These are phyloP conservation scores for Bothriochloa decipiens DNA, from an alignment of 176 grass and related monocot species.

Conservation along the genomic window DNA sequence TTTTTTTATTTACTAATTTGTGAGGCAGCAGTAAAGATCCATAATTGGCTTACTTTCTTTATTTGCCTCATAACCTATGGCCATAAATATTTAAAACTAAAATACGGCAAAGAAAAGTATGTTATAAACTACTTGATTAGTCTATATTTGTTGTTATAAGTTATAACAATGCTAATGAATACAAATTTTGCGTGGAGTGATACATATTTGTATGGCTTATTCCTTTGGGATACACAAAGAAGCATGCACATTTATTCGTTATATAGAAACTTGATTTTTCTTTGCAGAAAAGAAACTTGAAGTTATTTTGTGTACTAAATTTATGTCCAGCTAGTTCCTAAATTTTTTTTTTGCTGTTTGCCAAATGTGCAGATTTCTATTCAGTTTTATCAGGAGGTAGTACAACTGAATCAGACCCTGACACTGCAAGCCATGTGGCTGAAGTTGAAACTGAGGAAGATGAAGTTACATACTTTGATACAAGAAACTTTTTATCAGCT, in stretches of 20 bases:
- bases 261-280: conserved; percentile 5
- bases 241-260: background rate
- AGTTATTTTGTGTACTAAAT: background rate
- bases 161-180: background rate
- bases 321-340: background rate
- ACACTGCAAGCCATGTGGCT: conserved; percentile 82
- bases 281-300: background rate
- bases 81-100: background rate
- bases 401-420: conserved; percentile 83
- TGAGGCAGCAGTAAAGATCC: background rate
- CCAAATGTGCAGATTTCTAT: conserved; percentile 78
- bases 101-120: background rate
- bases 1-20: conserved; percentile 20
- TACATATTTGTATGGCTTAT: background rate
- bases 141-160: background rate
- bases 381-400: conserved; percentile 92
- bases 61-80: background rate
- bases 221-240: background rate
- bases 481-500: conserved; percentile 74
- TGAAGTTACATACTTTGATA: conserved; percentile 85
- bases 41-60: background rate
- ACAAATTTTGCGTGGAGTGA: background rate
- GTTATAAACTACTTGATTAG: background rate
- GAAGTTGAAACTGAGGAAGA: conserved; percentile 86
- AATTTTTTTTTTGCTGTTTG: background rate